These are phyloP conservation scores for Dendrobium catenatum DNA, from an alignment of 106 monocot genomes.

Conservation along the genomic window DNA sequence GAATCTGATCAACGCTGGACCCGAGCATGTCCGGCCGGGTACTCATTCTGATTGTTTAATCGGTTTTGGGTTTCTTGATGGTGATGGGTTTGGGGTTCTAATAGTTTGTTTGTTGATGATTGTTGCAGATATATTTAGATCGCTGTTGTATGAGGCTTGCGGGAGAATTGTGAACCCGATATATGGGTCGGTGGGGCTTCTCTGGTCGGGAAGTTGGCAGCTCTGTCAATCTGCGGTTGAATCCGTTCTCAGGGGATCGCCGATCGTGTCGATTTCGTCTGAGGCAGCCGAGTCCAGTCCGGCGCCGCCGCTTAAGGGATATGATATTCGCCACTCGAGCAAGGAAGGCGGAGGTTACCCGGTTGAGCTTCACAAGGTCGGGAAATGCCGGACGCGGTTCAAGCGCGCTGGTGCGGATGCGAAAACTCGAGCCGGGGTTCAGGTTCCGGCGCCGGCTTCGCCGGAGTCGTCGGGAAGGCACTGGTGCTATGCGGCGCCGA, in stretches of 20 bases:
- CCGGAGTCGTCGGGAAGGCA: background rate
- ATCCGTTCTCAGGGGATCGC: constrained; percentile 44
- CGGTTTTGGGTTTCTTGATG: no score
- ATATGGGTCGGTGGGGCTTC: constrained; percentile 55
- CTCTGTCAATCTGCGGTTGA: constrained; percentile 53
- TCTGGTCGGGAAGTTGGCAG: constrained; percentile 55
- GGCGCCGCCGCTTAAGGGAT: constrained; percentile 32
- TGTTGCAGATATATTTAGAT: constrained; percentile 39
- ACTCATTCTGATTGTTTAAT: background rate
- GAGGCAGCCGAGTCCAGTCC: constrained; percentile 26
- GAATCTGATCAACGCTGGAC: constrained; percentile 35
- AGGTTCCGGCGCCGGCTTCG: background rate
- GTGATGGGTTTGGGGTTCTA: no score
- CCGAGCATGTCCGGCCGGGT: constrained; percentile 38
- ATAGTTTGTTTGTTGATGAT: background rate
- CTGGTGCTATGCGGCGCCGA: background rate
- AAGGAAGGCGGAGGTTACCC: constrained; percentile 11
- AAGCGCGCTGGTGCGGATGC: constrained; percentile 23
- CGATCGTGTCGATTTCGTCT: constrained; percentile 31
- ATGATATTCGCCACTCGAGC: constrained; percentile 61
- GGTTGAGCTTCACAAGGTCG: constrained; percentile 26
- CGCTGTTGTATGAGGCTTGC: constrained; percentile 53
- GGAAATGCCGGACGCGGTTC: constrained; percentile 32
- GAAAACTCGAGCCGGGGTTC: background rate
- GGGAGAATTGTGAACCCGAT: constrained; percentile 60